Evolutionary conservation across 495 filamentous ascomycete genomes (phyloP), one percentile per base, ranked within the genome.

Genomic region (Terfezia claveryi): DNA sequence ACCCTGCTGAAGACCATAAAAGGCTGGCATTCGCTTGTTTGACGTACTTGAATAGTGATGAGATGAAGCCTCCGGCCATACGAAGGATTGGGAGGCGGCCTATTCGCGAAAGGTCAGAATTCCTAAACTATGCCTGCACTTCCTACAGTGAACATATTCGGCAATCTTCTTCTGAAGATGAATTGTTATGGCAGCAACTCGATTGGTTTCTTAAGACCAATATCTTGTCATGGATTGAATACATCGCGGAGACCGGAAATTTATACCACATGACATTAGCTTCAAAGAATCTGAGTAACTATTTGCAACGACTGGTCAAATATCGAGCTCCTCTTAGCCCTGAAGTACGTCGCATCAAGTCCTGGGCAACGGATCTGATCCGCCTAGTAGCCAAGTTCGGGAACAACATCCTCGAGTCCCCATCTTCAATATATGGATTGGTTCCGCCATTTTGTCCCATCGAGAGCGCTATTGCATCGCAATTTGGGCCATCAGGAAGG

Each of bases 281-380:
- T 17, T 37, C 23, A 49, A 10, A 10, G 23, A 49, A 32, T 2
- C 23, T 56, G 14, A 14, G 14, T 4, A 49, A 49, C 41, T 27
- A 27, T 27, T 5, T 27, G 27, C 27, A 27, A 27, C 27, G 27
- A 27, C 27, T 27, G 5, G 27, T 27, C 27, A 27, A 27, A 27
- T 27, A 27, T 27, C 27, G 27, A 27, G 27, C 27, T 27, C 27
- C 27, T 27, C 27, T 27, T 27, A 27, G 27, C 27, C 27, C 27
- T 27, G 27, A 27, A 27, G 27, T 27, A 2, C 27, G 27, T 27
- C 27, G 27, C 27, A 27, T 27, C 27, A 27, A 27, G 27, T 2
- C 41, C 12, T 74, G 72, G 72, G 59, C 67, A 7, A 62, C 58
- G n/a, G 72, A 73, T 53, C 54, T 74, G 0, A 57, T 67, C 8